phyloP scores from a whole-genome alignment of 1,284 basidiomycete species.

The Coniferiporia weirii region DNA sequence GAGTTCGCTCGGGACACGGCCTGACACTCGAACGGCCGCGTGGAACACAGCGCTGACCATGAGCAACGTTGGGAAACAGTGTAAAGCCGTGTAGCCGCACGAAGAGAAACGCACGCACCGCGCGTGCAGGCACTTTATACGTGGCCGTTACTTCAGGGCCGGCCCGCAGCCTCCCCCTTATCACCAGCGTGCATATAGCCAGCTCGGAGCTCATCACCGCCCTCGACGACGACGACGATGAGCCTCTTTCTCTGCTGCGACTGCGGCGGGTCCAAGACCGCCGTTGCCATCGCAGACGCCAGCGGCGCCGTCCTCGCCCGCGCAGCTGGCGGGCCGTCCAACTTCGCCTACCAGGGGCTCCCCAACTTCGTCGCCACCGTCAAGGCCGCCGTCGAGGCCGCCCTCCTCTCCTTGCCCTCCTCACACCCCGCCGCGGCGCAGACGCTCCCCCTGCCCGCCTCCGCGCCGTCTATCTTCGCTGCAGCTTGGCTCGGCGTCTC shows the following conservation, averaged over 20 bases:
- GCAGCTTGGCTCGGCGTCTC: conserved; percentile 76
- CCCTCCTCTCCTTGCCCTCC: conserved; percentile 41
- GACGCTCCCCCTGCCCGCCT: conserved; percentile 33
- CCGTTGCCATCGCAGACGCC: conserved; percentile 55
- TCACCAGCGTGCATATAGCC: not conserved
- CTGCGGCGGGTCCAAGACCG: conserved; percentile 79
- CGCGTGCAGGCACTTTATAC: conserved; percentile 28
- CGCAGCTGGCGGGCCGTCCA: conserved; percentile 60
- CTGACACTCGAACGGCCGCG: conserved; percentile 83
- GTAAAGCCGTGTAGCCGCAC: conserved; percentile 77
- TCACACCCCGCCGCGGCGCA: not conserved
- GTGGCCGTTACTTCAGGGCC: conserved; percentile 19
- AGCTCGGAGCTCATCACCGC: not conserved
- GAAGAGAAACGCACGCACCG: conserved; percentile 30
- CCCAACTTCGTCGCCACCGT: conserved; percentile 46
- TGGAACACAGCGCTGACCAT: conserved; percentile 50
- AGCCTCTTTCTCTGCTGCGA: conserved; percentile 68
- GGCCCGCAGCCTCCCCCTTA: not conserved
- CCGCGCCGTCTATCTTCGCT: conserved; percentile 38
- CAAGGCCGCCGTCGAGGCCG: conserved; percentile 42
- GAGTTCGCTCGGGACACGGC: conserved; percentile 61
- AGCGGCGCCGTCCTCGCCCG: conserved; percentile 56
- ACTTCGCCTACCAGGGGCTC: conserved; percentile 57
- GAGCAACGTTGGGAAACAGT: conserved; percentile 80
- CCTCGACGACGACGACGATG: not conserved